Evolutionary conservation across 1,139 yeast genomes (phyloP).

Genomic region (Pichia sp.): DNA sequence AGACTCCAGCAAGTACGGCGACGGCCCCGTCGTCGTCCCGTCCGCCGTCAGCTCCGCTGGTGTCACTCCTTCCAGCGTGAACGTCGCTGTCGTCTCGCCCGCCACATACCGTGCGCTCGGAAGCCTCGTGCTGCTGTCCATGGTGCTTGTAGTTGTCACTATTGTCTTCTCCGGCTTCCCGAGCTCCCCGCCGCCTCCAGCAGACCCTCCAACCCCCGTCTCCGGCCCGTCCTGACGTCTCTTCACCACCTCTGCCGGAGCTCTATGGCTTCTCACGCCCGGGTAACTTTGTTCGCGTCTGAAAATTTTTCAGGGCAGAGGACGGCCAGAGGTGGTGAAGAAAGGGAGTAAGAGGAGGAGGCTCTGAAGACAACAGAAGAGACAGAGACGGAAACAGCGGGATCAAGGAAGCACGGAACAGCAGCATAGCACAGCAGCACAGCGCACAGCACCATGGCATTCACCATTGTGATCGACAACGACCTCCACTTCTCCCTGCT

Average conservation of each 20-base stretch:
- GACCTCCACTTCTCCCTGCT: conserved; percentile 30
- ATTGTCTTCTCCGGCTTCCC: background rate
- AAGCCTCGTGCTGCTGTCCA: background rate
- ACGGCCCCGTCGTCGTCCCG: conserved; percentile 70
- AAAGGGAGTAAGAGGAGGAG: background rate
- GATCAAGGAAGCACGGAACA: no score
- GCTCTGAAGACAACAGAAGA: background rate
- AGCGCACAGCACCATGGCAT: conserved; percentile 21
- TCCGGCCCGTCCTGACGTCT: background rate
- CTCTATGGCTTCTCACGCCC: background rate
- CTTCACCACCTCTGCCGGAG: background rate
- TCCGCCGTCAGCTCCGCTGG: conserved; percentile 47
- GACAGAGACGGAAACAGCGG: no score
- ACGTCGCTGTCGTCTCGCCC: conserved; percentile 34
- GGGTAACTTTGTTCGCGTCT: background rate
- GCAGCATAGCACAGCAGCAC: background rate
- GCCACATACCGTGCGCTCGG: conserved; percentile 26
- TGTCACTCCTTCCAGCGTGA: conserved; percentile 25
- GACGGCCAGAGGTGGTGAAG: background rate
- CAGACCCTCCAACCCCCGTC: background rate
- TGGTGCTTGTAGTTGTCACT: background rate
- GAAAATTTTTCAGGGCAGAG: background rate
- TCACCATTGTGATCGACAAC: conserved; percentile 31
- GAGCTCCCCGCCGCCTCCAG: no score
- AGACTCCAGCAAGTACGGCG: conserved; percentile 61